Conservation (phyloP, 116 monocot genomes). For the Cymodocea nodosa region DNA sequence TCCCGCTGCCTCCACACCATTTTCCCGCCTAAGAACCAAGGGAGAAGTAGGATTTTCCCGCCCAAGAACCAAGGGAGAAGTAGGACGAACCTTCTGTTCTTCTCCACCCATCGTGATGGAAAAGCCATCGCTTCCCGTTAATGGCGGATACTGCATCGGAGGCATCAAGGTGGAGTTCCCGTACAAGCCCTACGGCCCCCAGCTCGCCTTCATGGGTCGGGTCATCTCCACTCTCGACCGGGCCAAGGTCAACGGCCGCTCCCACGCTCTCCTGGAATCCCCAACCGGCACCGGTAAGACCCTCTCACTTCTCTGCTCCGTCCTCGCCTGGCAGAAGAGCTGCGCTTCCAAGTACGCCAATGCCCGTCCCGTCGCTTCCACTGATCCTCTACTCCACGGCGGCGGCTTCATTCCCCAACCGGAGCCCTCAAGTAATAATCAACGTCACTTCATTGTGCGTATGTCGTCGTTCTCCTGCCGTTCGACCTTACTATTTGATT, state of each 20-base stretch:
- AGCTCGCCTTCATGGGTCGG: conserved; percentile 93
- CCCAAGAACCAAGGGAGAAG: no score
- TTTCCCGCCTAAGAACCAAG: no score
- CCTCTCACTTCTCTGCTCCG: conserved; percentile 90
- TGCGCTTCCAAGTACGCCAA: conserved; percentile 2
- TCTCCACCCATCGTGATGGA: no score
- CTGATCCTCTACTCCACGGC: conserved; percentile 35
- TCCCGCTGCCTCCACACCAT: no score
- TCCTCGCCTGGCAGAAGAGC: conserved; percentile 80
- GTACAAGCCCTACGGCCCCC: conserved; percentile 85
- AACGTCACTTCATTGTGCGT: no score
- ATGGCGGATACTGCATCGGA: conserved; percentile 60
- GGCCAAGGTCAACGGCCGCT: conserved; percentile 54
- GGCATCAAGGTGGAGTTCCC: conserved; percentile 92
- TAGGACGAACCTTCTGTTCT: no score
- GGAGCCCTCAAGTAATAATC: background rate
- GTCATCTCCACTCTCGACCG: conserved; percentile 80
- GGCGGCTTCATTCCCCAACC: conserved; percentile 53
- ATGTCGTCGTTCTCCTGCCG: background rate
- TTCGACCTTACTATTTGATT: background rate
- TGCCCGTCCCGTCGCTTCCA: background rate
- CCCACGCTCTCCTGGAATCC: conserved; percentile 89
- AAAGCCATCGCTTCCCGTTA: background rate
- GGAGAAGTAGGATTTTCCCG: no score
- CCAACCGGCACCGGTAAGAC: conserved; percentile 97